A percentile compares a stretch with the other conserved stretches of the same genome.
Conservation (phyloP, 306 rosid genomes). For the Erythrophleum fordii region DNA sequence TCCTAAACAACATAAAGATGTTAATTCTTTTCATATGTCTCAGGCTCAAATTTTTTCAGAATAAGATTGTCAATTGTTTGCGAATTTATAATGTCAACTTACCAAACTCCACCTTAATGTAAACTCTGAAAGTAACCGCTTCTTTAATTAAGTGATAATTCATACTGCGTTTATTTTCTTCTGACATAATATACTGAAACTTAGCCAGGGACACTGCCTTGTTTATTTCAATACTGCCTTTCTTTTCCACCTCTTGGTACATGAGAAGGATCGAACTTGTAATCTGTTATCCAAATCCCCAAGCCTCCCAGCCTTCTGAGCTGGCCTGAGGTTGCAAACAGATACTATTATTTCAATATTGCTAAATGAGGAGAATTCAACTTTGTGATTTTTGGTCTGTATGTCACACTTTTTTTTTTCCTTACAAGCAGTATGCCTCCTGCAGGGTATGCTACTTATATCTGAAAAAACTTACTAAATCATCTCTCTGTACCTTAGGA, state of each 20-base stretch:
- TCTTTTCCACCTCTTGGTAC: neutral
- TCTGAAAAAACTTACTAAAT: slow-evolving; percentile 29
- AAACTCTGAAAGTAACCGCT: neutral
- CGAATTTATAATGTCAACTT: neutral
- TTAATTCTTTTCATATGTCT: no score
- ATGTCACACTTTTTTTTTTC: neutral
- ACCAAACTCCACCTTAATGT: neutral
- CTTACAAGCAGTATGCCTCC: neutral
- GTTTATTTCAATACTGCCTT: neutral
- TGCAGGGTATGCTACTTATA: neutral
- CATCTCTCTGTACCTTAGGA: slow-evolving; percentile 58
- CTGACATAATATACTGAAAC: neutral
- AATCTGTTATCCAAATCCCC: neutral
- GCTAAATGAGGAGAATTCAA: neutral
- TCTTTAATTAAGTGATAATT: neutral
- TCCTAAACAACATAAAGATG: no score
- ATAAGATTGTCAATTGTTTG: neutral
- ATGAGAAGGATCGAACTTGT: neutral
- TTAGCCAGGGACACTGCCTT: neutral
- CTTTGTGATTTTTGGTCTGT: neutral
- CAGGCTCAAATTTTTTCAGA: no score
- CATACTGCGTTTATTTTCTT: neutral
- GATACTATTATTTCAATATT: neutral
- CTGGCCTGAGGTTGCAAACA: neutral
- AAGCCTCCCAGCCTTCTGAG: neutral